Base-by-base conservation (phyloP, 208 protist species). In the Acanthamoeba castellanii region DNA sequence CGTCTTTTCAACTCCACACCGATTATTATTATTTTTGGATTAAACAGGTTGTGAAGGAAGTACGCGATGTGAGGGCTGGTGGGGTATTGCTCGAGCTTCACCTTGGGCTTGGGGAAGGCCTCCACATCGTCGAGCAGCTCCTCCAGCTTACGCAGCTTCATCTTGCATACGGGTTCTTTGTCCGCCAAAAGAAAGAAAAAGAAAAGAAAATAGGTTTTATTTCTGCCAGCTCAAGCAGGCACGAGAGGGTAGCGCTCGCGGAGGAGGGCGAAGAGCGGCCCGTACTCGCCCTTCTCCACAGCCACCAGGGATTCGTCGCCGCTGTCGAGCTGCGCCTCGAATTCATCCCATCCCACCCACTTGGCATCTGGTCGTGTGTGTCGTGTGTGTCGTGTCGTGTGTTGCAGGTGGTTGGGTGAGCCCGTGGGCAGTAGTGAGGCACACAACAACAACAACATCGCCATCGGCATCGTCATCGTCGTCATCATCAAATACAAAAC, bases 81-180 rank as follows among this genome's bases (percentile, higher is more conserved):
- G 22, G 87, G 50, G 90, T 96, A 96, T 70, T 96, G 95, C 52
- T 96, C 95, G 3, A 96, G 64, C 45, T 91, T 91, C 13, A 96
- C 91, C 50, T 95, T 95, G 42, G 95, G 94, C 30, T 95, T 76
- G 45, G 47, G 55, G n/a, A 95, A 95, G 27, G 9, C 52, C 52
- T 96, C 87, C 37, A 95, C 82, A 81, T 95, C 85, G 30, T 96
- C 70, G 11, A 96, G 37, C 45, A 66, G 64, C 45, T 74, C 81
- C 37, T 95, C 89, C 20, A 96, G 57, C n/a, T 96, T 27, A 18
- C 61, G 42, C 5, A 96, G 59, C 84, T 96, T 96, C 94, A 96
- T 82, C 78, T 47, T 74, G 52, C 7, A 7, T 57, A n/a, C n/a
- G n/a, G n/a, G n/a, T n/a, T n/a, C n/a, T 57, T 57, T 57, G 7